Base-by-base conservation (phyloP, 768 basidiomycete genomes). In the Psilocybe cubensis region DNA sequence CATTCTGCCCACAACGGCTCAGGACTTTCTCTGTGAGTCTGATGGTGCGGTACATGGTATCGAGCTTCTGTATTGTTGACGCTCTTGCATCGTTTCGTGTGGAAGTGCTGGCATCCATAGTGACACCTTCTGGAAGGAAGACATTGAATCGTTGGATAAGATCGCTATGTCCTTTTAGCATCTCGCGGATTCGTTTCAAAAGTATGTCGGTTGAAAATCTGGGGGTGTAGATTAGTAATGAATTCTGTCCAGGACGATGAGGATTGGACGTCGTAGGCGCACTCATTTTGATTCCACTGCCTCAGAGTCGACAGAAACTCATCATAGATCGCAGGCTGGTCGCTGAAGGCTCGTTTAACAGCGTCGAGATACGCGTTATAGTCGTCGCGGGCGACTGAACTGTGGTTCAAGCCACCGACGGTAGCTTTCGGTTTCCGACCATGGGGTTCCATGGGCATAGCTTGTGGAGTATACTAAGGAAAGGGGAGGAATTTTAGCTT, bases 91-190 rank as follows among this genome's bases (percentile, higher is more conserved):
- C 50, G 10, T 23, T 14, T 25, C 24, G 35, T 27, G 11, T 18
- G 7, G 10, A 18, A 23, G 9, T 64, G 60, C 35, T 38, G 3
- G 23, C 60, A 55, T 24, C 63, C 58, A 65, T 91, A 91, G 46
- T 28, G 28, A 48, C 28, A 9, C 89, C 90, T 3, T 79, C 77
- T 9, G 91, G 91, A 27, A 92, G 79, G 73, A 92, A 92, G 1
- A 88, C 89, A 72, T 91, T 92, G 77, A 93, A 93, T 5, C 89
- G 89, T 65, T 89, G 85, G 42, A 92, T 90, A 58, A 93, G 86
- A 12, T 70, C 62, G 0, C 87, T 89, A 59, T 91, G 87, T 7
- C 86, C 87, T 50, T 79, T 78, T 69, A 92, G 92, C 20, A 92
- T 80, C 33, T 79, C 79, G 2, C 87, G 88, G 18, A 91, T 89